Evolutionary conservation across 805 yeast genomes (phyloP).

Genomic region (Diddensiella santjacobensis): DNA sequence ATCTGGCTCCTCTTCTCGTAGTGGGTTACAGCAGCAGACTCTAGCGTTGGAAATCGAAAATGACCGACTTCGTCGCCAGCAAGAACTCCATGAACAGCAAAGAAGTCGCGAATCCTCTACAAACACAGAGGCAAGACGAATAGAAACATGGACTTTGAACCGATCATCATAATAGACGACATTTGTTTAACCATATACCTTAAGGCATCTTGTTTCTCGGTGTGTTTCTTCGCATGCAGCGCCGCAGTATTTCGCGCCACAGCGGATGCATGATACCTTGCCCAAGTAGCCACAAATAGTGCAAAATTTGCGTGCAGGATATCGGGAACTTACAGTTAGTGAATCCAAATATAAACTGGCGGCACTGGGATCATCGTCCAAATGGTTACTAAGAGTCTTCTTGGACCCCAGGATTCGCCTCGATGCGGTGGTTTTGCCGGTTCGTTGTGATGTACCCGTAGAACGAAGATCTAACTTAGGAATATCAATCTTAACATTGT

Average conservation of each 20-base stretch:
- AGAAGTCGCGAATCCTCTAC: no score
- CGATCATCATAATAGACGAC: no score
- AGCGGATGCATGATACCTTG: constrained; percentile 32
- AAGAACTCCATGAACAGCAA: background rate
- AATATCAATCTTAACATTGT: constrained; percentile 31
- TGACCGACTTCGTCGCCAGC: no score
- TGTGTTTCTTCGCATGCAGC: constrained; percentile 35
- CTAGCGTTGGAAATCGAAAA: no score
- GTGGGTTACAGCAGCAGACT: no score
- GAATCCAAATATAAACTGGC: constrained; percentile 30
- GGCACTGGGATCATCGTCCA: constrained; percentile 39
- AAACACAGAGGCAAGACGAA: no score
- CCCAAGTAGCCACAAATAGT: constrained; percentile 41
- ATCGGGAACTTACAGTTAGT: constrained; percentile 34
- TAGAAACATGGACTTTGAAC: no score
- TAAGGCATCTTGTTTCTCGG: constrained; percentile 36
- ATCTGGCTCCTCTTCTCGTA: no score
- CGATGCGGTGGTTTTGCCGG: constrained; percentile 29
- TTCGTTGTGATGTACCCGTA: background rate
- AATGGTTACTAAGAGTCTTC: constrained; percentile 36
- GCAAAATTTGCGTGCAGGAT: constrained; percentile 36
- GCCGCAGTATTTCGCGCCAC: constrained; percentile 38
- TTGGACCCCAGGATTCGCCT: constrained; percentile 37
- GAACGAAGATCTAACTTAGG: constrained; percentile 24
- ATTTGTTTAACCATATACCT: constrained; percentile 26